Evolutionary conservation across 305 asterid genomes (phyloP).

Genomic region (Plantago lanceolata): DNA sequence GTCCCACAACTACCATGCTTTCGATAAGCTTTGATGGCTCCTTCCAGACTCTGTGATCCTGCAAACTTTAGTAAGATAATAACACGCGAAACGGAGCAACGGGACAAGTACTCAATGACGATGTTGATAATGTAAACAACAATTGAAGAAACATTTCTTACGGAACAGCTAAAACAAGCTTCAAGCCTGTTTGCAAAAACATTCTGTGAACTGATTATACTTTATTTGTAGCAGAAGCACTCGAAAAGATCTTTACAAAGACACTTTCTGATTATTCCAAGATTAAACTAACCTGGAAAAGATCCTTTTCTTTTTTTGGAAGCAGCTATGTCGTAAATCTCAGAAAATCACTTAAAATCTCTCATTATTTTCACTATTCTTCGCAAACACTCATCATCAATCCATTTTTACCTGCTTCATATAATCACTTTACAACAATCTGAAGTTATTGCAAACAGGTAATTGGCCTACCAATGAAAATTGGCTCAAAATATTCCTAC

Average conservation of each 20-base stretch:
- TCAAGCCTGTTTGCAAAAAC: background rate
- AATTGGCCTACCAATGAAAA: background rate
- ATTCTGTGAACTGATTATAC: background rate
- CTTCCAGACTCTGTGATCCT: constrained; percentile 94
- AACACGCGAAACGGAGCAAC: constrained; percentile 31
- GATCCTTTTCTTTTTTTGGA: too few relatives aligned
- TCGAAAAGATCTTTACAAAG: too few relatives aligned
- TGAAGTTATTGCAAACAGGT: background rate
- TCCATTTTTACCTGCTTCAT: background rate
- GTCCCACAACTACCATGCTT: constrained; percentile 97
- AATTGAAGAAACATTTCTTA: background rate
- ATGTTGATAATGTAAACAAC: background rate
- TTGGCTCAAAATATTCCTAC: background rate
- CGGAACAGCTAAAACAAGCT: background rate
- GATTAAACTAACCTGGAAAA: too few relatives aligned
- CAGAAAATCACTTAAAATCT: too few relatives aligned
- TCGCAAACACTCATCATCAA: background rate
- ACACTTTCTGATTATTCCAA: too few relatives aligned
- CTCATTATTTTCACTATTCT: background rate
- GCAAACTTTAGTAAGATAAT: constrained; percentile 37
- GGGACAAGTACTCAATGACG: background rate
- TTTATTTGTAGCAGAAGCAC: too few relatives aligned
- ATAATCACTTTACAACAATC: background rate
- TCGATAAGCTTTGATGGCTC: constrained; percentile 85
- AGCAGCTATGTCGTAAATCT: too few relatives aligned